phyloP scores from a whole-genome alignment of 2,329 filamentous ascomycete genomes.

The Aureobasidium melanogenum region DNA sequence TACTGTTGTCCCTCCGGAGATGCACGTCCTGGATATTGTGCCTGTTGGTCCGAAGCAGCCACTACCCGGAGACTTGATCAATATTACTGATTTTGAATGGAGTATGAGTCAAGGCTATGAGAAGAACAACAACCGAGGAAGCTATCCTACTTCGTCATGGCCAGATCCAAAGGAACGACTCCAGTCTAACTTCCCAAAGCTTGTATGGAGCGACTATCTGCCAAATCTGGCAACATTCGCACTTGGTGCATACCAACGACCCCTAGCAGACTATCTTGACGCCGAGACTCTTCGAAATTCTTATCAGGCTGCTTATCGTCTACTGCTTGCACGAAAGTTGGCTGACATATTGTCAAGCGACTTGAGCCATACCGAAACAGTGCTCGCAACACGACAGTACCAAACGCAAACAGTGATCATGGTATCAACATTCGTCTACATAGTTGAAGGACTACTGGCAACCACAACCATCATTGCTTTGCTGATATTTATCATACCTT shows the following conservation, averaged over 20 bases:
- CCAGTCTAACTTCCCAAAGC: neutral
- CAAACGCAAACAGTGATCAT: slow-evolving; percentile 28
- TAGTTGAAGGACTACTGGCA: slow-evolving; percentile 22
- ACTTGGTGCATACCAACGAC: slow-evolving; percentile 21
- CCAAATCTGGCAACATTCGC: slow-evolving; percentile 32
- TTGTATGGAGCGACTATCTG: slow-evolving; percentile 14
- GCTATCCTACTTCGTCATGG: slow-evolving; percentile 13
- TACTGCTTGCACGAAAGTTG: slow-evolving; percentile 34
- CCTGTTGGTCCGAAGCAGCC: slow-evolving; percentile 18
- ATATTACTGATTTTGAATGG: slow-evolving; percentile 32
- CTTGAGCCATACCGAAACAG: too few species aligned
- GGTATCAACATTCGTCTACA: slow-evolving; percentile 29
- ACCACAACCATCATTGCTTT: slow-evolving; percentile 17
- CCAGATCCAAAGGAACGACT: too few species aligned
- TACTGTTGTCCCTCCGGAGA: slow-evolving; percentile 25
- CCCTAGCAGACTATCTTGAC: slow-evolving; percentile 28
- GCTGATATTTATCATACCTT: slow-evolving; percentile 20
- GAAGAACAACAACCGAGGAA: slow-evolving; percentile 10
- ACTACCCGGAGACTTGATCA: slow-evolving; percentile 26
- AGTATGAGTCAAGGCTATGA: slow-evolving; percentile 21
- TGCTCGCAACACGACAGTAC: slow-evolving; percentile 18
- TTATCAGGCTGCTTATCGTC: slow-evolving; percentile 33
- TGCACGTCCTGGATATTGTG: slow-evolving; percentile 16
- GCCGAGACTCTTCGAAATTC: slow-evolving; percentile 24
- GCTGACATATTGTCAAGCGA: slow-evolving; percentile 14